Base-by-base conservation (phyloP, 345 rosid genomes). In the Eucalyptus albens region DNA sequence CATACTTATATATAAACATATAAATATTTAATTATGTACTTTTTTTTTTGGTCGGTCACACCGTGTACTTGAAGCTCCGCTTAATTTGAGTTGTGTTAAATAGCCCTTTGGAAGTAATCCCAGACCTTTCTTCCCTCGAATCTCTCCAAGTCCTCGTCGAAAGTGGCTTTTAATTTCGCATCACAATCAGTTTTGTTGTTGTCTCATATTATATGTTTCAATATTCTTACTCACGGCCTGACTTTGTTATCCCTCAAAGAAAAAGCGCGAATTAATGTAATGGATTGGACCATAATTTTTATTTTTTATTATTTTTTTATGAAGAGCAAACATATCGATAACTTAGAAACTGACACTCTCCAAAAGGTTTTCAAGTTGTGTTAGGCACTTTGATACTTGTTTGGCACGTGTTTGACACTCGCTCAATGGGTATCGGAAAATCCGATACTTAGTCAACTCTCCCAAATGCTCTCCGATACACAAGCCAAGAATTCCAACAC, bases 271-370 rank as follows among this genome's bases (percentile, higher is more conserved):
- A 69, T 69, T 69, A 3, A 12, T 17, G 12, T 33, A 17, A 65
- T n/a, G 19, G 3, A 15, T 65, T 15, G 77, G 37, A 6, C 21
- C 37, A n/a, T n/a, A 17, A 16, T 17, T 51, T 3, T n/a, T n/a
- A n/a, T n/a, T 65, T 2, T 50, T 0, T 13, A 13, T n/a, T n/a
- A n/a, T n/a, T n/a, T 29, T n/a, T 15, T 2, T 7, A n/a, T n/a
- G 3, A 2, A n/a, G 4, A 67, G 21, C 3, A 65, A 65, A 65
- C 21, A 33, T 14, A n/a, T 4, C 0, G 10, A n/a, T n/a, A n/a
- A n/a, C n/a, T n/a, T n/a, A n/a, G n/a, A n/a, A n/a, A n/a, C n/a
- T n/a, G n/a, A 21, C 5, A 4, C 26, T 53, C 11, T 53, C 1
- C 1, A 21, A 53, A 53, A 4, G 8, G 11, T 2, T 53, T 53